phyloP scores from a whole-genome alignment of 1,139 yeast species.

The Suhomyces choctaworum region DNA sequence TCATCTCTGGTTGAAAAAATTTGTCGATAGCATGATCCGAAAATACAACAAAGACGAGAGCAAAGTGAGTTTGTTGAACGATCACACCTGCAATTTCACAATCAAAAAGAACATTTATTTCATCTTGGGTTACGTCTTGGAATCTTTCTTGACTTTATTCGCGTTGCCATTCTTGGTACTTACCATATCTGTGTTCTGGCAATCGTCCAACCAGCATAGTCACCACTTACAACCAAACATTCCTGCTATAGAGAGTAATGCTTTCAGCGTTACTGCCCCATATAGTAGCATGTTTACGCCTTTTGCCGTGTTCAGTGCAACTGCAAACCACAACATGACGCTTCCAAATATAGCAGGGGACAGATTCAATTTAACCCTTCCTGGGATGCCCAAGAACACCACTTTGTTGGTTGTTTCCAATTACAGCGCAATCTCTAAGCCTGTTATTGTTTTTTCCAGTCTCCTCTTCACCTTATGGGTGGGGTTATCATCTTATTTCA shows the following conservation, averaged over 20 bases:
- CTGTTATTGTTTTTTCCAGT: constrained; percentile 28
- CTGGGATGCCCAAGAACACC: not conserved
- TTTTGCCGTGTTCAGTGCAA: not conserved
- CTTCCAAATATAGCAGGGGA: constrained; percentile 1
- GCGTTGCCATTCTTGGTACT: constrained; percentile 49
- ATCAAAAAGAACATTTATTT: constrained; percentile 26
- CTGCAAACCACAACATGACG: not conserved
- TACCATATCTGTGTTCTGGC: constrained; percentile 39
- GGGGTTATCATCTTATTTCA: constrained; percentile 30
- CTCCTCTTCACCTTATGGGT: constrained; percentile 40
- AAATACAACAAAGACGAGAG: constrained; percentile 6
- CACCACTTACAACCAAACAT: constrained; percentile 20
- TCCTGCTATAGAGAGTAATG: constrained; percentile 20
- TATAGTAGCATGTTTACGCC: constrained; percentile 27
- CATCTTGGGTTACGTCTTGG: constrained; percentile 35
- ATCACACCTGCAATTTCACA: constrained; percentile 14
- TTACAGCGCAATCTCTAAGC: constrained; percentile 11
- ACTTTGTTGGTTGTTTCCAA: constrained; percentile 1
- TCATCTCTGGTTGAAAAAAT: constrained; percentile 22
- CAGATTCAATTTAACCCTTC: not conserved
- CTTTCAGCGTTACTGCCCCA: constrained; percentile 29
- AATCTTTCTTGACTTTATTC: constrained; percentile 36
- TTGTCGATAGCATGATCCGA: constrained; percentile 16
- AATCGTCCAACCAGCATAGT: constrained; percentile 21
- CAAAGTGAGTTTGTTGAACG: constrained; percentile 10